A percentile compares a stretch with the other conserved stretches of the same genome.
phyloP scores from a whole-genome alignment of 257 asterid genomes.

The Solanum etuberosum region DNA sequence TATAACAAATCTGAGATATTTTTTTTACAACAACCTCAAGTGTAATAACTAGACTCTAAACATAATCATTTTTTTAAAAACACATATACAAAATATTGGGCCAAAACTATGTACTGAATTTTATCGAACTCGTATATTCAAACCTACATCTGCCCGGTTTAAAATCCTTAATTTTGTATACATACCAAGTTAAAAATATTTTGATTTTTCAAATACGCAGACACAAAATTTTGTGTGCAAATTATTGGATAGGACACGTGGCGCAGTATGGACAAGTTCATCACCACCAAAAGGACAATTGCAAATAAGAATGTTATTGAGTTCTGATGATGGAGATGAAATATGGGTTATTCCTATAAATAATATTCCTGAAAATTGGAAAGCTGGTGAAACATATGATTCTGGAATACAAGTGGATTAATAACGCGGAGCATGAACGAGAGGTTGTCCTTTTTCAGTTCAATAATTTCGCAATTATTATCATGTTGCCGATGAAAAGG shows the following conservation, averaged over 20 bases:
- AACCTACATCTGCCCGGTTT: no score
- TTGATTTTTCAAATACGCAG: constrained; percentile 16
- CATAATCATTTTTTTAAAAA: no score
- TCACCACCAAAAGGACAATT: constrained; percentile 63
- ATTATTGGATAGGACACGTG: constrained; percentile 48
- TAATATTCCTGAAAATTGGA: constrained; percentile 61
- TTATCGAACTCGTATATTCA: no score
- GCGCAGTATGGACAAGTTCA: constrained; percentile 69
- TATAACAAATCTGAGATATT: background rate
- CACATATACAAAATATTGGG: no score
- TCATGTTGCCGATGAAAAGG: background rate
- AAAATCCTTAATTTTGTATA: background rate
- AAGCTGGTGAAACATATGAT: constrained; percentile 58
- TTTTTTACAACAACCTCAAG: background rate
- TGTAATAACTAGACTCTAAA: no score
- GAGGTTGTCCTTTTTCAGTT: background rate
- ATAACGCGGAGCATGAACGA: background rate
- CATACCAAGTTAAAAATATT: no score
- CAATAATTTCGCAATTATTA: background rate
- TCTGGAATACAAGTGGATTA: constrained; percentile 58
- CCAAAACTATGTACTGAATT: no score
- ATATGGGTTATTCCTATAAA: constrained; percentile 56
- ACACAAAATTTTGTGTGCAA: constrained; percentile 50
- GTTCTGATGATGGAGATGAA: constrained; percentile 53
- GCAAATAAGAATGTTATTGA: constrained; percentile 58